A percentile compares a stretch with the other conserved stretches of the same genome.
phyloP scores from a whole-genome alignment of 306 rosid genomes.

The Vigna mungo region DNA sequence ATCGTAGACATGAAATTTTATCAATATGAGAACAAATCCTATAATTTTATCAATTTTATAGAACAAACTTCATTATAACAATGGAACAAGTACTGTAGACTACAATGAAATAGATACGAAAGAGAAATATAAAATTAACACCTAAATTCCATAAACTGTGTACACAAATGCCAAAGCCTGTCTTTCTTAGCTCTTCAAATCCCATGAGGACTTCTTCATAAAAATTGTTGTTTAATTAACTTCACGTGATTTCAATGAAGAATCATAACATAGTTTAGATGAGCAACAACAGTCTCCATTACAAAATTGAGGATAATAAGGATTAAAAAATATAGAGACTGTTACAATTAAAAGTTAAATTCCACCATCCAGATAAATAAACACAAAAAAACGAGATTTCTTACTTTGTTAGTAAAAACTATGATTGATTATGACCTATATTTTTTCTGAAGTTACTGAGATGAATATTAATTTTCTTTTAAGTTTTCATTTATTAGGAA shows the following conservation, averaged over 20 bases:
- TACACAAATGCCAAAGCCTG: neutral
- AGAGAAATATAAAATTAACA: neutral
- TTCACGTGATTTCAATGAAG: neutral
- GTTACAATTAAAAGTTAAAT: neutral
- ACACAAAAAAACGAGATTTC: neutral
- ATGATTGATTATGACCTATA: neutral
- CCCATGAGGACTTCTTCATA: neutral
- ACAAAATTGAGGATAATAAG: too few species aligned
- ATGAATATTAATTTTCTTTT: too few species aligned
- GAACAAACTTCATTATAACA: neutral
- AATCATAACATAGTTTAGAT: neutral
- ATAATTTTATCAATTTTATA: too few species aligned
- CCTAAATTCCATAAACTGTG: neutral
- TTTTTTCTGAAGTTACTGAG: neutral
- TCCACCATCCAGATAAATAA: neutral
- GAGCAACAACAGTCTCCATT: neutral
- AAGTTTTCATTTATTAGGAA: too few species aligned
- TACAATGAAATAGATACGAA: neutral
- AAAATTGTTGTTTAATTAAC: neutral
- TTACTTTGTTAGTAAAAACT: neutral
- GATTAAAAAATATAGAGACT: neutral
- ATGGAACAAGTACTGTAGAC: neutral
- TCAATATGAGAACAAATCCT: too few species aligned
- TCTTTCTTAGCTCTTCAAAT: neutral
- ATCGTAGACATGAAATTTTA: too few species aligned